A percentile compares a stretch with the other conserved stretches of the same genome.
Evolutionary conservation across 1,284 basidiomycete genomes (phyloP).

Genomic region (Cutaneotrichosporon cutaneum): DNA sequence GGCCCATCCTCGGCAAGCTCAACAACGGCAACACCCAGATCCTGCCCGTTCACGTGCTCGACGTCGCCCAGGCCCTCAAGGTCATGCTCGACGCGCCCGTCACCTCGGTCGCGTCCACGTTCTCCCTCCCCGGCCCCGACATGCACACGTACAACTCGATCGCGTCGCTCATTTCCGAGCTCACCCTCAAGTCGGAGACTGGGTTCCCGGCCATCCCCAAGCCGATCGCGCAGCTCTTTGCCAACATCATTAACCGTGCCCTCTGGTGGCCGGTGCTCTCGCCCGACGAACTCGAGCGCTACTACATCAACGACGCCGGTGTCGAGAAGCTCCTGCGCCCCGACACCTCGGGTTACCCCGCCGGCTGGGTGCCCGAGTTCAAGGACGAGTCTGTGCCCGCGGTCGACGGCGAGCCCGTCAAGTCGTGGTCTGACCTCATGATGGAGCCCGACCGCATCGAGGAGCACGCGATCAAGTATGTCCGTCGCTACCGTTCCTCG

Average conservation of each 20-base stretch:
- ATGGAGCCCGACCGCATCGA: slow-evolving; percentile 80
- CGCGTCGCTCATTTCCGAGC: slow-evolving; percentile 72
- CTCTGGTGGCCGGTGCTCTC: slow-evolving; percentile 90
- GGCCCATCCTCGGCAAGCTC: slow-evolving; percentile 92
- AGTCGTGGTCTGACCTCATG: slow-evolving; percentile 57
- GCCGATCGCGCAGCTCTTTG: slow-evolving; percentile 64
- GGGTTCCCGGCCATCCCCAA: slow-evolving; percentile 74
- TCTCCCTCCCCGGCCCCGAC: slow-evolving; percentile 85
- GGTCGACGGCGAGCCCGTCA: slow-evolving; percentile 52
- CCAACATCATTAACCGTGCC: slow-evolving; percentile 66
- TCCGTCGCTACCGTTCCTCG: slow-evolving; percentile 82
- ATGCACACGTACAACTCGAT: slow-evolving; percentile 83
- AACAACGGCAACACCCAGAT: slow-evolving; percentile 83
- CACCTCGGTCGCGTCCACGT: slow-evolving; percentile 63
- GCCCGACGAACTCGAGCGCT: slow-evolving; percentile 85
- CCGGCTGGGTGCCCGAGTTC: slow-evolving; percentile 57
- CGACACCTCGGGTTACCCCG: slow-evolving; percentile 30
- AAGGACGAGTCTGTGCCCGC: slow-evolving; percentile 47
- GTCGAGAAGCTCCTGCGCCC: slow-evolving; percentile 63
- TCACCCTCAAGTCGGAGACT: slow-evolving; percentile 73
- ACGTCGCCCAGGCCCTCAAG: slow-evolving; percentile 87
- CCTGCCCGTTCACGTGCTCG: slow-evolving; percentile 89
- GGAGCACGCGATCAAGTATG: slow-evolving; percentile 83
- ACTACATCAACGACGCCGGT: slow-evolving; percentile 75
- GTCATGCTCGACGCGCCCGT: slow-evolving; percentile 69